Evolutionary conservation across 2,329 filamentous ascomycete species (phyloP).

Genomic region (Cadophora sp.): DNA sequence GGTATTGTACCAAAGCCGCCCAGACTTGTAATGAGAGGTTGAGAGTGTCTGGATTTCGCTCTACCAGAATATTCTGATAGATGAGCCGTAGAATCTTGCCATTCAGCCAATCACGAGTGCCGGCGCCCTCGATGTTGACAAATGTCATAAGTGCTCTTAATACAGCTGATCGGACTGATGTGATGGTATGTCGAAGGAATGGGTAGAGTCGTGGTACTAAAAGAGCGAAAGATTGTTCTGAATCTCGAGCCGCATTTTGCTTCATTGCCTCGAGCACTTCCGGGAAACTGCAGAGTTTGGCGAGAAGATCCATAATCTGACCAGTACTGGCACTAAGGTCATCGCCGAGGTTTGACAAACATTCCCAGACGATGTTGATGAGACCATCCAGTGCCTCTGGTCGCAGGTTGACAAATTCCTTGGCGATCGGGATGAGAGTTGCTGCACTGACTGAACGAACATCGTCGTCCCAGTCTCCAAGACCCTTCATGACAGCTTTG

Average conservation of each 20-base stretch:
- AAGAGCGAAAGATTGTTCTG: constrained; percentile 88
- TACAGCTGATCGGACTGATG: constrained; percentile 90
- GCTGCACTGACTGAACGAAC: constrained; percentile 96
- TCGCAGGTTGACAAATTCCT: constrained; percentile 89
- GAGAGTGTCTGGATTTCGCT: constrained; percentile 84
- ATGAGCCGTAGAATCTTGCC: constrained; percentile 86
- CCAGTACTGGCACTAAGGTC: constrained; percentile 97
- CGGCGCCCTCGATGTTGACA: constrained; percentile 80
- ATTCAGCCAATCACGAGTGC: constrained; percentile 88
- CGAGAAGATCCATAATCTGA: constrained; percentile 96
- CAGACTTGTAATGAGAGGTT: constrained; percentile 87
- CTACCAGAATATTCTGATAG: constrained; percentile 94
- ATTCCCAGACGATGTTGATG: constrained; percentile 97
- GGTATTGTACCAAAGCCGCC: constrained; percentile 74
- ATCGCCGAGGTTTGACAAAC: constrained; percentile 93
- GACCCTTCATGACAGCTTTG: constrained; percentile 90
- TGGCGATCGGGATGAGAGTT: constrained; percentile 94
- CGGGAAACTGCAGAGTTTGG: constrained; percentile 93
- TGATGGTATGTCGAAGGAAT: constrained; percentile 96
- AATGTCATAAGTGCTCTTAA: constrained; percentile 93
- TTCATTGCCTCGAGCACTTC: constrained; percentile 96
- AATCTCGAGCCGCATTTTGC: constrained; percentile 79
- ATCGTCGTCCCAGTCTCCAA: constrained; percentile 91
- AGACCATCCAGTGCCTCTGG: constrained; percentile 78
- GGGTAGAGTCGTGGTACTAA: constrained; percentile 94